Percentiles rank a stretch among this genome's conserved stretches.
Conservation (phyloP, 441 rosid species). For the Eugenia klotzschiana region DNA sequence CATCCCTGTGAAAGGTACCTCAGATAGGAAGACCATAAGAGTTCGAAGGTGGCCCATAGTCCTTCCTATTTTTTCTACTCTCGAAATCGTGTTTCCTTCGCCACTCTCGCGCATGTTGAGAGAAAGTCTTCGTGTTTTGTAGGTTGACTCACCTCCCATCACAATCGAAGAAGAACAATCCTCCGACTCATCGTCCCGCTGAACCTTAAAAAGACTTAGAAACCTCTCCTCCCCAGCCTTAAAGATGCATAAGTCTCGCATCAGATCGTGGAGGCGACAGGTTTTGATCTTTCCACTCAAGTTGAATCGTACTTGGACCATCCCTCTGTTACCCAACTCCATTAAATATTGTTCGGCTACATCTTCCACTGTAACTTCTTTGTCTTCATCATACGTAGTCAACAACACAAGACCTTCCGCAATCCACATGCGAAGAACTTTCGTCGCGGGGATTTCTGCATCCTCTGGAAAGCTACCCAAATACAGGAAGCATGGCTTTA, state of each 20-base stretch:
- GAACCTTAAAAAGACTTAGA: not conserved
- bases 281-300: not conserved
- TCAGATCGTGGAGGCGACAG: not conserved
- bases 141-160: accelerated
- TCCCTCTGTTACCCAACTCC: not conserved
- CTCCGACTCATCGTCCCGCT: accelerated
- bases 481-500: no score
- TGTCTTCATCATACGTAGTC: accelerated
- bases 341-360: not conserved
- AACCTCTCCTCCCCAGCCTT: accelerated
- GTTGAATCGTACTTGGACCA: not conserved
- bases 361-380: accelerated
- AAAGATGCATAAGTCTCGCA: not conserved
- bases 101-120: not conserved
- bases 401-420: no score
- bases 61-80: accelerated
- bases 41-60: accelerated
- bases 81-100: not conserved
- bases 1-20: not conserved
- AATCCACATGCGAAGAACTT: no score
- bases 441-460: no score
- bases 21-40: not conserved
- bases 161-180: not conserved
- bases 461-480: no score
- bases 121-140: not conserved